Evolutionary conservation across 108 stramenopile species (phyloP), one percentile per base, ranked within the genome.

Genomic region (Asterionellopsis glacialis): DNA sequence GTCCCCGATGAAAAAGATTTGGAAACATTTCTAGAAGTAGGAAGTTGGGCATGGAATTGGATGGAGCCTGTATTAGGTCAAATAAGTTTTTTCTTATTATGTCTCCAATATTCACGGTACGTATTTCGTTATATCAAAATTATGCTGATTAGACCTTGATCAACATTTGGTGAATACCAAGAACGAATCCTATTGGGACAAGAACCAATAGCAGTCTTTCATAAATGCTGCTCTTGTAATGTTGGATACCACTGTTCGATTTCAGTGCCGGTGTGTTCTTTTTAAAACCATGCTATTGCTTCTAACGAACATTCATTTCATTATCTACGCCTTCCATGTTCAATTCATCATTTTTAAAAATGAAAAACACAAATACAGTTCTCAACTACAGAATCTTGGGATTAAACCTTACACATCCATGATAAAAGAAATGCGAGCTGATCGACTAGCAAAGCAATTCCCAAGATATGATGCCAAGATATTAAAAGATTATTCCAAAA

Each of bases 61-160:
- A 89, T 89, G 85, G 91, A 94, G 59, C 93, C 93, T 11, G 72
- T 80, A 1, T 63, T 91, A 55, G 89, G 95, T n/a, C 84, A 86
- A 26, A 44, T 81, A 10, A 81, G 80, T 38, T 96, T 94, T 77
- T 65, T 77, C 28, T 70, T 96, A 50, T 61, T 96, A 51, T 82
- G 80, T 50, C 59, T 94, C 57, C 93, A 94, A 67, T 90, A 76
- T 59, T 70, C 86, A 11, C 59, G 93, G 56, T 72, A 70, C 38
- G 62, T 57, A 9, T 65, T n/a, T n/a, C n/a, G n/a, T n/a, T 23
- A 9, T 48, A 48, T 9, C 5, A 5, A 19, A 19, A 16, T 1
- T 19, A 48, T 48, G 47, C 47, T 33, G 33, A 33, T 7, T 2
- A 33, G 5, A 5, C 7, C 33, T 33, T 33, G 33, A 33, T 33